Conservation (phyloP, 2,329 filamentous ascomycete species). For the Pestalotiopsis fici region DNA sequence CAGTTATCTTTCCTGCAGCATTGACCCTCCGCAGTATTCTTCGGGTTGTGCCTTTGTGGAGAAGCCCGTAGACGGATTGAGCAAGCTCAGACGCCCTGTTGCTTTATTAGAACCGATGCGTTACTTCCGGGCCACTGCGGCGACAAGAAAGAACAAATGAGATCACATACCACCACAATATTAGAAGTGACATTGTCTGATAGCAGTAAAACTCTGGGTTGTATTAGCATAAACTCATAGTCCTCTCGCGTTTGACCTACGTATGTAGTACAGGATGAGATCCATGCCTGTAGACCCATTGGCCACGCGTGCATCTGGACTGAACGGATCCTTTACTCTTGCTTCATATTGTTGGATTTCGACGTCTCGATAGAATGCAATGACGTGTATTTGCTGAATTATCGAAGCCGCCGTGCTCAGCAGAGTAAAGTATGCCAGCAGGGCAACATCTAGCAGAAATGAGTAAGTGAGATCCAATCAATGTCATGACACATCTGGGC, state of each 20-base stretch:
- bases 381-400: conserved; percentile 22
- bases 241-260: conserved; percentile 10
- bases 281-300: conserved; percentile 24
- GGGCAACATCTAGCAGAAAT: conserved; percentile 19
- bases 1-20: conserved; percentile 17
- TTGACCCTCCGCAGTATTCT: conserved; percentile 19
- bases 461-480: neutral
- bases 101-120: neutral
- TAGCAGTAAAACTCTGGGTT: conserved; percentile 21
- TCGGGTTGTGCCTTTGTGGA: conserved; percentile 9
- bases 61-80: conserved; percentile 18
- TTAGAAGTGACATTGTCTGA: conserved; percentile 21
- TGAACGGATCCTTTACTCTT: conserved; percentile 16
- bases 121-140: neutral
- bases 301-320: conserved; percentile 20
- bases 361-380: conserved; percentile 16
- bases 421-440: conserved; percentile 19
- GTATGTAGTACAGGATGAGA: conserved; percentile 24
- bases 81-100: conserved; percentile 20
- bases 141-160: too few relatives aligned
- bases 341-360: conserved; percentile 15
- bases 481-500: too few relatives aligned
- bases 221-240: neutral
- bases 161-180: conserved; percentile 22
- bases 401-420: conserved; percentile 22